Conservation (phyloP, 2,329 filamentous ascomycete species). For the Paraphaeosphaeria minitans region DNA sequence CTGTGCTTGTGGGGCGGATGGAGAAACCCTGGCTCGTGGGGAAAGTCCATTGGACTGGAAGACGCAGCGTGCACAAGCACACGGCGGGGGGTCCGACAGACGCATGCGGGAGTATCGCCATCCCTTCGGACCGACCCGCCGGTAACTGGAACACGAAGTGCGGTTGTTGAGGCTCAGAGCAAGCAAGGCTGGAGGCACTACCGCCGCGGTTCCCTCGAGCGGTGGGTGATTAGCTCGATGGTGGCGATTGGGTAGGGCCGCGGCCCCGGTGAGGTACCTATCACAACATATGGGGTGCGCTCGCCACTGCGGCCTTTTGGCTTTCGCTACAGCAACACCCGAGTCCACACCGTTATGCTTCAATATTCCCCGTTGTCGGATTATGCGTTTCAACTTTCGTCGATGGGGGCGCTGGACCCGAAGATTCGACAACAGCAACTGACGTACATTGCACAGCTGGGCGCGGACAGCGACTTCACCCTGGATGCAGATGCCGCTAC, state of each 20-base stretch:
- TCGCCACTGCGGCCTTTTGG: background rate
- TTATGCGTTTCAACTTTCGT: background rate
- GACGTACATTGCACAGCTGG: conserved; percentile 4
- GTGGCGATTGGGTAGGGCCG: background rate
- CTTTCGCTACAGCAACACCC: background rate
- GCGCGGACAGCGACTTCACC: background rate
- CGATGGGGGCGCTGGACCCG: background rate
- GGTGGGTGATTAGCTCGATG: background rate
- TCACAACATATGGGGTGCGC: background rate
- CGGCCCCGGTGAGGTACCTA: background rate
- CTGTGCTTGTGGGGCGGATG: too few relatives aligned
- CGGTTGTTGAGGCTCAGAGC: background rate
- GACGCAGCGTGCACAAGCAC: background rate
- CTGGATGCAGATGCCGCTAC: background rate
- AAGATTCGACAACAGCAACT: background rate
- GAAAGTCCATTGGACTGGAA: background rate
- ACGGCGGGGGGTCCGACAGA: background rate
- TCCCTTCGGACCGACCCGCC: background rate
- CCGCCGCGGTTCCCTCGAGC: background rate
- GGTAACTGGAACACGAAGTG: background rate
- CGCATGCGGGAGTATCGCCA: background rate
- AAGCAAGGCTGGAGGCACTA: background rate
- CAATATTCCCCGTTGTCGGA: background rate
- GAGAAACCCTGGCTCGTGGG: background rate
- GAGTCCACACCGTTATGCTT: background rate